Conservation (phyloP, 768 basidiomycete genomes). For the Collybia sordida region DNA sequence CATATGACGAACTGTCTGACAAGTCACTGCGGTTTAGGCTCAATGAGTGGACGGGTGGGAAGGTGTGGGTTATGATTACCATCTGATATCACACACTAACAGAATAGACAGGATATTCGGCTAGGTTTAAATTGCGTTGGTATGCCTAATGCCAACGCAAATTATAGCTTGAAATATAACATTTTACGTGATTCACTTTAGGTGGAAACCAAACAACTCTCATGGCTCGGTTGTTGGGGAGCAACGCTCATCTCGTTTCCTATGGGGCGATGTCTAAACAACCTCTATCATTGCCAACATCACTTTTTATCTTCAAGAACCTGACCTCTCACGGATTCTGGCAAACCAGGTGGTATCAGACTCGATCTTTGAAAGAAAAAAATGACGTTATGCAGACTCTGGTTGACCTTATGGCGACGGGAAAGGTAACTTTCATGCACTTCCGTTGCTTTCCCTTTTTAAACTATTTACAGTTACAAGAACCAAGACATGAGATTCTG, state of each 20-base stretch:
- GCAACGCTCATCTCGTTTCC: conserved; percentile 73
- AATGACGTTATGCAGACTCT: conserved; percentile 51
- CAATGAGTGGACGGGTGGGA: conserved; percentile 63
- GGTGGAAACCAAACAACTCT: conserved; percentile 65
- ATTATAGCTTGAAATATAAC: neutral
- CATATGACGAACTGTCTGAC: conserved; percentile 72
- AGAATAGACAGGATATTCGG: conserved; percentile 33
- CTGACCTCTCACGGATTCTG: conserved; percentile 76
- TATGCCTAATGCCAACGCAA: conserved; percentile 15
- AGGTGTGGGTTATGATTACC: conserved; percentile 35
- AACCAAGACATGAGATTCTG: conserved; percentile 70
- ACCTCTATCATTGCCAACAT: conserved; percentile 74
- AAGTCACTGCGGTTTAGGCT: conserved; percentile 52
- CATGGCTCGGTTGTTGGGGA: conserved; percentile 69
- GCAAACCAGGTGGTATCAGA: conserved; percentile 70
- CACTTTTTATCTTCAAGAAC: conserved; percentile 84
- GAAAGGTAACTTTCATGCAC: conserved; percentile 41
- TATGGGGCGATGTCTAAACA: conserved; percentile 92
- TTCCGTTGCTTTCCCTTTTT: neutral
- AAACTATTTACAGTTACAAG: conserved; percentile 49
- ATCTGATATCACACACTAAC: neutral
- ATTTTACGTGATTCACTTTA: conserved; percentile 1
- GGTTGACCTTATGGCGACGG: conserved; percentile 49
- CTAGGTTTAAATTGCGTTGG: conserved; percentile 53
- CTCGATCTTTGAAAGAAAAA: conserved; percentile 47